Evolutionary conservation across 495 filamentous ascomycete genomes (phyloP).

Genomic region (Massariosphaeria phaeospora): DNA sequence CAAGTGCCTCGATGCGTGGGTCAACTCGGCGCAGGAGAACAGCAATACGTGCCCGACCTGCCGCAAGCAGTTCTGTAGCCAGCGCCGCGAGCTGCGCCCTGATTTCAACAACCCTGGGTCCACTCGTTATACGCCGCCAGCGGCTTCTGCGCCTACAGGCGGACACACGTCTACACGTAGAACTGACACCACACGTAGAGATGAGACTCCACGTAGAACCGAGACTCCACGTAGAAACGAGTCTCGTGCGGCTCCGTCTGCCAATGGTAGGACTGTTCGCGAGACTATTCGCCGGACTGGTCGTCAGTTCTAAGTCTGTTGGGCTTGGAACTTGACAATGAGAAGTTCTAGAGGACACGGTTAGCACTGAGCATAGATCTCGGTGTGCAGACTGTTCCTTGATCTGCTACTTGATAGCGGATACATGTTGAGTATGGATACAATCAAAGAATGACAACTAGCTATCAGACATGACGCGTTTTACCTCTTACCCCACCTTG

Average conservation of each 20-base stretch:
- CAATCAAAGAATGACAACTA: too few species aligned
- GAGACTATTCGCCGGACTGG: too few species aligned
- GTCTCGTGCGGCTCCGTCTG: not conserved
- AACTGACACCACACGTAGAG: not conserved
- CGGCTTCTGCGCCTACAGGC: not conserved
- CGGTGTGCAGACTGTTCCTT: too few species aligned
- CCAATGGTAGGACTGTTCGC: too few species aligned
- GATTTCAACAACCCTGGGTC: not conserved
- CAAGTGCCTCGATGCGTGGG: not conserved
- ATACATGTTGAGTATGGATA: too few species aligned
- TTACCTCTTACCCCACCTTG: too few species aligned
- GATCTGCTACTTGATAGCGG: too few species aligned
- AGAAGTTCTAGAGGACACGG: too few species aligned
- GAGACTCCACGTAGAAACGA: not conserved
- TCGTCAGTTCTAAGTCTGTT: too few species aligned
- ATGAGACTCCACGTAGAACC: not conserved
- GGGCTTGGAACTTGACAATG: too few species aligned
- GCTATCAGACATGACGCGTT: too few species aligned
- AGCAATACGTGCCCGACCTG: not conserved
- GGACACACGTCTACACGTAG: not conserved
- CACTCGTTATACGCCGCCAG: not conserved
- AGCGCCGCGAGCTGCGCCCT: not conserved
- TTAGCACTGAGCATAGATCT: too few species aligned
- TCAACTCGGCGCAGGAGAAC: not conserved
- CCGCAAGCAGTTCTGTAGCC: not conserved